Evolutionary conservation across 257 asterid genomes (phyloP).

Genomic region (Prunella vulgaris): DNA sequence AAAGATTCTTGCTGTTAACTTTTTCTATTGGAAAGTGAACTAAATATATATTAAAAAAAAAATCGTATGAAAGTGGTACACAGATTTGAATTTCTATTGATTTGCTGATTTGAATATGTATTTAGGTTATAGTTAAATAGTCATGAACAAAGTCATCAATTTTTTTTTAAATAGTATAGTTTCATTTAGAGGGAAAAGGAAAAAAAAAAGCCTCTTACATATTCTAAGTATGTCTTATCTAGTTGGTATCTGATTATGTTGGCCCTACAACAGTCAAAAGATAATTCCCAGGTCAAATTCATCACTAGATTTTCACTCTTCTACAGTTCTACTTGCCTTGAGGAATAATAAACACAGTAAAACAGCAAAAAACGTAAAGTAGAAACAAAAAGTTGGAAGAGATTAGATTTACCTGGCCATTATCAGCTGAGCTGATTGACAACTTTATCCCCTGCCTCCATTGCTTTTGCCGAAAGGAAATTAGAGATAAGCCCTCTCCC

Average conservation of each 20-base stretch:
- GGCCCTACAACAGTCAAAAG: constrained; percentile 57
- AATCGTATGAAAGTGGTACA: background rate
- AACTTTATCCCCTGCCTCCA: constrained; percentile 30
- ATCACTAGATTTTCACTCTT: constrained; percentile 2
- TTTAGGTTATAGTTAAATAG: no score
- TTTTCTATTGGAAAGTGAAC: no score
- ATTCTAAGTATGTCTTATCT: constrained; percentile 26
- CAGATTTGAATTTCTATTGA: background rate
- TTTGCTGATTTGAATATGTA: no score
- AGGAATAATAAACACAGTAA: background rate
- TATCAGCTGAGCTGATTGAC: constrained; percentile 21
- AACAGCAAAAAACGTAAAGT: background rate
- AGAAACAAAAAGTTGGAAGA: no score
- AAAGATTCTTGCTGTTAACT: no score
- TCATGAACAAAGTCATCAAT: background rate
- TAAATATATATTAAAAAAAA: no score
- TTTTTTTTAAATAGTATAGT: background rate
- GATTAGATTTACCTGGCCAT: background rate
- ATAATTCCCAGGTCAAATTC: no score
- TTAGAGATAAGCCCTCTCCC: constrained; percentile 16
- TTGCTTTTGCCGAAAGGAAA: constrained; percentile 36
- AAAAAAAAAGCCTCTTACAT: constrained; percentile 12
- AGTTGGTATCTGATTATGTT: constrained; percentile 28
- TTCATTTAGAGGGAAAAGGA: background rate
- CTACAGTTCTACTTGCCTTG: background rate